These are phyloP conservation scores for Pythium brachiatum DNA, from an alignment of 352 stramenopile genomes.

Conservation along the genomic window DNA sequence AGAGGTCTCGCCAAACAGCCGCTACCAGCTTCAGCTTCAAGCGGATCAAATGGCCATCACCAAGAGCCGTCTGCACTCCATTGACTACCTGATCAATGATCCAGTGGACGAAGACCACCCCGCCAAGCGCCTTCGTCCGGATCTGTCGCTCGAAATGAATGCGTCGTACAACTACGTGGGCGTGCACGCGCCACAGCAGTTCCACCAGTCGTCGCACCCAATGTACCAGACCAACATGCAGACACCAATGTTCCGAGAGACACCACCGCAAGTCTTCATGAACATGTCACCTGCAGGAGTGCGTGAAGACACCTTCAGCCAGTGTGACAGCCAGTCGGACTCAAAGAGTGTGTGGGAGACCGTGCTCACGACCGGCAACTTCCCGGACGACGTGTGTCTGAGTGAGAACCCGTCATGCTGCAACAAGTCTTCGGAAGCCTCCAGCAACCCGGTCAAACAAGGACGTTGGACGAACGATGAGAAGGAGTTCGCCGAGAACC, in stretches of 20 bases:
- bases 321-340: constrained; percentile 19
- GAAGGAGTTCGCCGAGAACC: constrained; percentile 50
- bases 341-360: constrained; percentile 61
- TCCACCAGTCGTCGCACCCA: constrained; percentile 4
- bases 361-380: constrained; percentile 54
- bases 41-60: constrained; percentile 7
- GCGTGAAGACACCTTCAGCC: constrained; percentile 9
- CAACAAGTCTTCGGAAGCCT: constrained; percentile 17
- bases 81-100: constrained; percentile 27
- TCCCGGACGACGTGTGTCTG: constrained; percentile 59
- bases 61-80: constrained; percentile 27
- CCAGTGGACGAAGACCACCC: constrained; percentile 8
- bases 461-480: constrained; percentile 55
- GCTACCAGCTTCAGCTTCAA: constrained; percentile 6
- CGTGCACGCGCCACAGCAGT: not conserved
- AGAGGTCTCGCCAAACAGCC: not conserved
- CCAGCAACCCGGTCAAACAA: constrained; percentile 37
- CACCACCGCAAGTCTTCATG: constrained; percentile 8
- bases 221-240: constrained; percentile 3
- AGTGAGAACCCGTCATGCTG: constrained; percentile 37
- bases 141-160: constrained; percentile 17
- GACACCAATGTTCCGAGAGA: constrained; percentile 17
- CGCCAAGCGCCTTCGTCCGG: constrained; percentile 17
- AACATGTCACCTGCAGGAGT: constrained; percentile 9
- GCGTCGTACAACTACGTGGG: not conserved